phyloP scores from a whole-genome alignment of 345 rosid species.

The Draba incana region DNA sequence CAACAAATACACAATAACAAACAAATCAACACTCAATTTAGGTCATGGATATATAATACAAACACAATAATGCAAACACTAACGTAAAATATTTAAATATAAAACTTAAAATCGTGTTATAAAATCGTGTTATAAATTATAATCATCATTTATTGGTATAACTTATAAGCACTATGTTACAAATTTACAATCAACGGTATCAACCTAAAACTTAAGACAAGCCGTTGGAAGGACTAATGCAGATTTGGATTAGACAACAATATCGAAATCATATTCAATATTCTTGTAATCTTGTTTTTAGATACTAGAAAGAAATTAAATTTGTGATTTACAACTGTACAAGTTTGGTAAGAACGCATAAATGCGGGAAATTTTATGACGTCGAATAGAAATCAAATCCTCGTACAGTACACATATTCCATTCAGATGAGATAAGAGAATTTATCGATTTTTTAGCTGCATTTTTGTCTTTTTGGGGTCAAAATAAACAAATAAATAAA shows the following conservation, averaged over 20 bases:
- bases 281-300: too few relatives aligned
- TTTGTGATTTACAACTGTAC: background rate
- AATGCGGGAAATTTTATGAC: background rate
- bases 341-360: slow-evolving; percentile 29
- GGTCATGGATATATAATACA: background rate
- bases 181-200: too few relatives aligned
- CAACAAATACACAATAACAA: slow-evolving; percentile 12
- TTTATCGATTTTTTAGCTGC: slow-evolving; percentile 6
- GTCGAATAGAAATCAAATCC: slow-evolving; percentile 34
- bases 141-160: too few relatives aligned
- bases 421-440: slow-evolving; percentile 14
- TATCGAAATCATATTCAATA: too few relatives aligned
- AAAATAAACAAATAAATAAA: background rate
- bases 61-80: background rate
- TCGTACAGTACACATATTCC: slow-evolving; percentile 30
- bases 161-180: too few relatives aligned
- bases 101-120: too few relatives aligned
- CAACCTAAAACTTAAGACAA: too few relatives aligned
- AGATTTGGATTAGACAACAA: too few relatives aligned
- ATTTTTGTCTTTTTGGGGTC: background rate
- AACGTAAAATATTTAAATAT: too few relatives aligned
- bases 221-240: too few relatives aligned
- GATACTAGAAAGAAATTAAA: background rate
- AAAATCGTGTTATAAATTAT: too few relatives aligned
- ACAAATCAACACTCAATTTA: background rate